Base-by-base conservation (phyloP, 164 flowering plant species). In the Macadamia tetraphylla region DNA sequence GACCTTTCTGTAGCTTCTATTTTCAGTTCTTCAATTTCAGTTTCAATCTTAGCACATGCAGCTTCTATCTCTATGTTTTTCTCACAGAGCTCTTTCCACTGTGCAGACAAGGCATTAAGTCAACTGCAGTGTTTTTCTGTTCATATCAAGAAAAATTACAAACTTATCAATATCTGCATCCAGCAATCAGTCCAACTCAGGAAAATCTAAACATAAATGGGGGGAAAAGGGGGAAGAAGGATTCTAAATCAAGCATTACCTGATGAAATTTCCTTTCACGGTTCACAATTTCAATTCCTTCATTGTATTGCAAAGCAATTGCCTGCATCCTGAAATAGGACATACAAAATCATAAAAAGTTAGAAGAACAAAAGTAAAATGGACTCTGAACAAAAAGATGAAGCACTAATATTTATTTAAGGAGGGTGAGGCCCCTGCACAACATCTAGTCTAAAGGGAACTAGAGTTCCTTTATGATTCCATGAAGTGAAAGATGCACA, bases 211-310 rank as follows among this genome's bases (percentile, higher is more conserved):
- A 35, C 4, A n/a, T n/a, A n/a, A n/a, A n/a, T n/a, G n/a, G n/a
- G n/a, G 40, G 40, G 40, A 4, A 35, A 35, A 35, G 40, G 40
- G 35, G 15, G 6, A 30, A 9, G 29, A 23, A 29, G 64, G 63
- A 52, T 40, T 42, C 6, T 63, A 40, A 23, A 51, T 29, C 6
- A 29, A 64, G 48, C 14, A 56, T 62, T 68, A 91, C 99, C 94
- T 94, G 97, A 77, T 92, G 97, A 78, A 82, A 89, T 80, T 94
- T 92, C 71, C 97, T 85, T 75, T 92, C 95, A 69, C 94, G 93
- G 63, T 94, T 94, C 65, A 92, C 96, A 53, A 71, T 58, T 80
- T 94, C 98, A 60, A 94, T 94, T 68, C 78, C 80, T 62, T 89
- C 90, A 73, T 80, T 83, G 57, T 90, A 83, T 59, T 82, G 85